Evolutionary conservation across 1,139 yeast genomes (phyloP), one percentile per base, ranked within the genome.

Genomic region (Candida gigantensis): DNA sequence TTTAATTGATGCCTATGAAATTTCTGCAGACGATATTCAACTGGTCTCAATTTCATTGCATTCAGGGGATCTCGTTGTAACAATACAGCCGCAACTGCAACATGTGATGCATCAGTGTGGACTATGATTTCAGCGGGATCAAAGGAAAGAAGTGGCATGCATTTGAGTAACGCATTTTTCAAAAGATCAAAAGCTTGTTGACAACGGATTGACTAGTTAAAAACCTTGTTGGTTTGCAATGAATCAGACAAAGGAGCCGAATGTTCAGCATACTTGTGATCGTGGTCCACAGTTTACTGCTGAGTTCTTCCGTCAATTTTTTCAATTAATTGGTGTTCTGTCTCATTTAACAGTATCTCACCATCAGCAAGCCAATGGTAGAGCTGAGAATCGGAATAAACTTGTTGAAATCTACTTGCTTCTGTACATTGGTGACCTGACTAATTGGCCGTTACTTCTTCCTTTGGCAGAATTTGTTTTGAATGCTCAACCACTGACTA

Each of bases 21-120:
- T 26, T 26, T 26, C 13, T 26, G 12, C 29, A 26, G 29, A 6
- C 29, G 5, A 9, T 11, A 11, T 13, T 26, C 29, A 26, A 26
- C 13, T 6, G 15, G n/a, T 11, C 29, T 13, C 14, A 12, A 26
- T 13, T 26, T 26, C 5, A 16, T 10, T 10, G 17, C 17, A 26
- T 26, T 16, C 5, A 7, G 8, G 12, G 12, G 29, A 26, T 14
- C 29, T 13, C 16, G 29, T 13, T 26, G 29, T 26, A 26, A 26
- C 6, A 26, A 13, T 9, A 15, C 29, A 26, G 29, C 29, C 7
- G 16, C 29, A 26, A 26, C 15, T 10, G 21, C 21, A 18, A 18
- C 6, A 6, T 18, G 7, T 10, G 29, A 26, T 11, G 29, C 29
- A 26, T 26, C 29, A 7, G 29, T 11, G 13, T 26, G 15, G 8